Evolutionary conservation across 257 asterid species (phyloP), one percentile per base, ranked within the genome.

Genomic region (Scutellaria galericulata): DNA sequence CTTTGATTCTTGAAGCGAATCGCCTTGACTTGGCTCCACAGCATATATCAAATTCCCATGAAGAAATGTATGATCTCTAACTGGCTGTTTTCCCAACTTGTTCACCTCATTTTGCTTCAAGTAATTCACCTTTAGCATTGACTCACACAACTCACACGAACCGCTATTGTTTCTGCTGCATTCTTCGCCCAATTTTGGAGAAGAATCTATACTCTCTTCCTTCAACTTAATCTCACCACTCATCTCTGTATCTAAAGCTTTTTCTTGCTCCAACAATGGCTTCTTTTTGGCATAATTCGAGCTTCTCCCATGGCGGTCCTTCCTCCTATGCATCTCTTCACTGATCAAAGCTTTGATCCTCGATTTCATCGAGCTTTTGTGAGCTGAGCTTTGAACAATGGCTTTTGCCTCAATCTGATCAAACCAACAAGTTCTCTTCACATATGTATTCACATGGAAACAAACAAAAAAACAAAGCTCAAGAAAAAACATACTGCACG

Each of bases 311-410:
- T 86, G 96, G 15, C 88, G 84, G 31, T 79, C 82, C 72, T 74
- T 89, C 59, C 77, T 82, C 55, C 72, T 81, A 5, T 78, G 56
- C 75, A 79, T 75, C 78, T 93, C 96, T 7, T 85, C 92, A 0
- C 83, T 53, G 27, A 92, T 83, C 77, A 89, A 63, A 41, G 96
- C 87, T 70, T 79, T 87, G 77, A 93, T 62, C 52, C 89, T 77
- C 5, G 96, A 86, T 78, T 70, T 87, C 90, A 86, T 85, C 3
- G 97, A 89, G 87, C 72, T 82, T 75, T 83, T 91, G 37, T 78
- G 87, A 37, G 76, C 60, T 39, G 87, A 61, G 61, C 68, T 52
- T 9, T 76, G 61, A 22, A 68, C 87, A 8, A 18, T 8, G n/a
- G 47, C 14, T 73, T 77, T 85, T 40, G 52, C 70, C 53, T 68